These are phyloP conservation scores for Raddia distichophylla DNA, from an alignment of 176 grass and related monocot genomes.

Conservation along the genomic window DNA sequence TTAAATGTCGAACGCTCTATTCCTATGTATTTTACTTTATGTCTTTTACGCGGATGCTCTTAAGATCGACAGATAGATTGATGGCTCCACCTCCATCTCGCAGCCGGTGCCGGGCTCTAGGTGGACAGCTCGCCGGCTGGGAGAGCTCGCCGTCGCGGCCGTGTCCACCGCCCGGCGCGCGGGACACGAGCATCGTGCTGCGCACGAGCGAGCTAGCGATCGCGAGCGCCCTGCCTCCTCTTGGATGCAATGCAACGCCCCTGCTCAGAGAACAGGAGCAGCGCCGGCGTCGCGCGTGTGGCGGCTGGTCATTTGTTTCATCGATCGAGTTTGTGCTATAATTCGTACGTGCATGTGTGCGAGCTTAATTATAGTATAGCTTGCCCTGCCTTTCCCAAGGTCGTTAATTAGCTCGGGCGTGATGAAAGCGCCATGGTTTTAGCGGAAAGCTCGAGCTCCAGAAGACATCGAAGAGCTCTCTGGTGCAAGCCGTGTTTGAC, in stretches of 20 bases:
- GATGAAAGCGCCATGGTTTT: not conserved
- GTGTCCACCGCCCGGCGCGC: constrained; percentile 33
- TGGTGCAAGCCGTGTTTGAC: constrained; percentile 46
- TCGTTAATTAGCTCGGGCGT: not conserved
- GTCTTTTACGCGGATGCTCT: too few relatives aligned
- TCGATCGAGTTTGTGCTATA: too few relatives aligned
- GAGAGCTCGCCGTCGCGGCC: constrained; percentile 16
- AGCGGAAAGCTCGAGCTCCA: constrained; percentile 6
- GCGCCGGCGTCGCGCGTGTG: constrained; percentile 21
- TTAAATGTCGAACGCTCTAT: too few relatives aligned
- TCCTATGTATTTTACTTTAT: too few relatives aligned
- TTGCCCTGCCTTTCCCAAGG: constrained; percentile 2
- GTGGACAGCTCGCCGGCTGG: constrained; percentile 1
- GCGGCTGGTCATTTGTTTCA: constrained; percentile 32
- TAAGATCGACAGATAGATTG: too few relatives aligned
- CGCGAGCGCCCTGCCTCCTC: not conserved
- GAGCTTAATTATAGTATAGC: too few relatives aligned
- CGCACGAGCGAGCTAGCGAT: not conserved
- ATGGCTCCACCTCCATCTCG: too few relatives aligned
- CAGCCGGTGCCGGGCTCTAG: constrained; percentile 24
- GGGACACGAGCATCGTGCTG: constrained; percentile 52
- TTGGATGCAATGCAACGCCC: not conserved
- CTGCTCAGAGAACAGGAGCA: constrained; percentile 10
- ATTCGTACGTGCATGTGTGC: too few relatives aligned
- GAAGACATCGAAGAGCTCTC: constrained; percentile 39